Evolutionary conservation across 192 early-diverging fungal species (phyloP), one percentile per base, ranked within the genome.

Genomic region (Entomortierella chlamydospora): DNA sequence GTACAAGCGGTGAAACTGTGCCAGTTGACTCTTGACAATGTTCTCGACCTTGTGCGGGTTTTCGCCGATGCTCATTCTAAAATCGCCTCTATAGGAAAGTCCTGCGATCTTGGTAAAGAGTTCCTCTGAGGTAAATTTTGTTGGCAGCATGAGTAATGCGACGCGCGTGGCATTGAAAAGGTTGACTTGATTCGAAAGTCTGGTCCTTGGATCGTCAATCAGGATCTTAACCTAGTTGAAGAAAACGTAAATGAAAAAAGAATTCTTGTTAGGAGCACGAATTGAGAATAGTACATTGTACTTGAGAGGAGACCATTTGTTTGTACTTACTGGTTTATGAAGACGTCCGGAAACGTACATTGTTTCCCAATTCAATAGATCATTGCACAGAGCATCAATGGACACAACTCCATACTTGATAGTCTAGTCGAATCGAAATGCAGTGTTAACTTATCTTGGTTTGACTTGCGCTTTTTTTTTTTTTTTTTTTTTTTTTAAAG

Each of bases 331-430:
- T 11, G 98, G 98, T 72, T 99, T 99, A 63, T 99, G 97, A 88
- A 99, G 90, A 51, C 98, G 90, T 2, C 98, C 98, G 6, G 98
- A 95, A 8, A 99, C 68, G 81, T 99, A 99, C 62, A 99, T 83
- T 4, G 94, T 92, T 57, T 96, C 93, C 98, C 98, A 99, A 83
- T 98, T 92, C 34, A 92, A 82, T 50, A 99, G 74, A 70, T 99
- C 98, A 71, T 87, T 87, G 64, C 93, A 91, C 23, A 99, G 82
- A 23, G 84, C 85, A 72, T 97, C 92, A 79, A 98, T 94, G 5
- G 94, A 94, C 23, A 98, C 93, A 18, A 99, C 98, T 12, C 98
- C 98, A 81, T 99, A 99, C 78, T 99, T 99, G 65, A 98, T 87
- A 55, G 83, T 59, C 89, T 94, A 56, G 51, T 45, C 17, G 10